These are phyloP conservation scores for Lantana camara DNA, from an alignment of 257 asterid genomes.

Conservation along the genomic window DNA sequence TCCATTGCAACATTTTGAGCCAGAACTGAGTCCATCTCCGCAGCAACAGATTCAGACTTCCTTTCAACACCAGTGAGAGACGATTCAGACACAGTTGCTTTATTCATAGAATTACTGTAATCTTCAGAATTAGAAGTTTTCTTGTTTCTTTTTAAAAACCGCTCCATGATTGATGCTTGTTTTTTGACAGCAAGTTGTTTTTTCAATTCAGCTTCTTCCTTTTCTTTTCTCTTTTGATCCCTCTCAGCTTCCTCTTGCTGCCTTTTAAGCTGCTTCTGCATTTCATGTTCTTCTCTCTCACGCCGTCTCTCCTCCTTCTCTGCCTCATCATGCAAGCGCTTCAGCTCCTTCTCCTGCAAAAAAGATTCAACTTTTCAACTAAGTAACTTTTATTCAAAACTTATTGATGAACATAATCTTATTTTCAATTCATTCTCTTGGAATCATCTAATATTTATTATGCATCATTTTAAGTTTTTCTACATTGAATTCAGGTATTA, in stretches of 20 bases:
- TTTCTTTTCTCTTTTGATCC: slow-evolving; percentile 75
- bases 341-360: slow-evolving; percentile 76
- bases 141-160: slow-evolving; percentile 68
- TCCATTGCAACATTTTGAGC: slow-evolving; percentile 40
- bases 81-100: slow-evolving; percentile 31
- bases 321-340: slow-evolving; percentile 69
- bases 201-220: slow-evolving; percentile 77
- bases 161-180: slow-evolving; percentile 94
- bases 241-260: slow-evolving; percentile 81
- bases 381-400: too few relatives aligned
- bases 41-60: slow-evolving; percentile 49
- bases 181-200: slow-evolving; percentile 65
- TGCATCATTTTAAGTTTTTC: too few relatives aligned
- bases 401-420: too few relatives aligned
- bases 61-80: slow-evolving; percentile 35
- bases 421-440: too few relatives aligned
- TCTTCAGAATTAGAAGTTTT: slow-evolving; percentile 38
- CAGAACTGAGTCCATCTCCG: slow-evolving; percentile 66
- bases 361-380: too few relatives aligned
- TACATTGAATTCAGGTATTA: too few relatives aligned
- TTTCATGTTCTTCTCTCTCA: slow-evolving; percentile 77
- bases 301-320: slow-evolving; percentile 72
- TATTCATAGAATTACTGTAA: slow-evolving; percentile 37
- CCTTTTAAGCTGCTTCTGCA: slow-evolving; percentile 64
- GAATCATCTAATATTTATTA: too few relatives aligned